phyloP scores from a whole-genome alignment of 768 basidiomycete genomes.

The Serendipita sp. region DNA sequence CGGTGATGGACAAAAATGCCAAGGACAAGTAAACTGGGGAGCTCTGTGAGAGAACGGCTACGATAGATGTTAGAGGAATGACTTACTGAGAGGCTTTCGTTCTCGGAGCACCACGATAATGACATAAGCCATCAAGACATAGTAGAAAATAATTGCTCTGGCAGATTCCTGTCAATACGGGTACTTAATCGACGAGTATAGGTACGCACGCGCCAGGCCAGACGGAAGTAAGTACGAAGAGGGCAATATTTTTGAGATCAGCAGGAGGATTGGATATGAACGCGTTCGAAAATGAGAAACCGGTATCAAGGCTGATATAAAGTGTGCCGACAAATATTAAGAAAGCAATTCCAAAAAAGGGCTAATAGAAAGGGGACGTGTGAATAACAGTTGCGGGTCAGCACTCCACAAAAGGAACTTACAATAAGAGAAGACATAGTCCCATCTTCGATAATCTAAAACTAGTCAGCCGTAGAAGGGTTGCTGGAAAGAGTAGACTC shows the following conservation, averaged over 20 bases:
- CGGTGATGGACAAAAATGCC: not conserved
- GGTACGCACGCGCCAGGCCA: conserved; percentile 59
- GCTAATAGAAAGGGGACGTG: conserved; percentile 24
- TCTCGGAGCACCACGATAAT: conserved; percentile 63
- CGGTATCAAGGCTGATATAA: conserved; percentile 77
- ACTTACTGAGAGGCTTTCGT: conserved; percentile 48
- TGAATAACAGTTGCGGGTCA: not conserved
- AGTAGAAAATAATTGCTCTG: conserved; percentile 53
- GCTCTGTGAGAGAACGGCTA: not conserved
- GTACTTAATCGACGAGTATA: not conserved
- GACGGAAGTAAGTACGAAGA: conserved; percentile 67
- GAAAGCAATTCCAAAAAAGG: conserved; percentile 37
- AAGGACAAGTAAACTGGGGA: not conserved
- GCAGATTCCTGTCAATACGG: not conserved
- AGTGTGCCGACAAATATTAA: conserved; percentile 53
- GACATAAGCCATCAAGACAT: conserved; percentile 64
- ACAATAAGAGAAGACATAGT: conserved; percentile 54
- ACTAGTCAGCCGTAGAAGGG: conserved; percentile 32
- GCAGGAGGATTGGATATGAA: conserved; percentile 31
- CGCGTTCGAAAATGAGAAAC: conserved; percentile 38
- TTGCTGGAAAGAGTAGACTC: not conserved
- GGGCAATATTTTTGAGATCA: conserved; percentile 43
- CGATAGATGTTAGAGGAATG: not conserved
- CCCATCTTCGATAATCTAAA: conserved; percentile 82
- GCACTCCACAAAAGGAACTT: conserved; percentile 17